Evolutionary conservation across 1,284 basidiomycete genomes (phyloP), one percentile per base, ranked within the genome.

Genomic region (Termitomyces sp.): DNA sequence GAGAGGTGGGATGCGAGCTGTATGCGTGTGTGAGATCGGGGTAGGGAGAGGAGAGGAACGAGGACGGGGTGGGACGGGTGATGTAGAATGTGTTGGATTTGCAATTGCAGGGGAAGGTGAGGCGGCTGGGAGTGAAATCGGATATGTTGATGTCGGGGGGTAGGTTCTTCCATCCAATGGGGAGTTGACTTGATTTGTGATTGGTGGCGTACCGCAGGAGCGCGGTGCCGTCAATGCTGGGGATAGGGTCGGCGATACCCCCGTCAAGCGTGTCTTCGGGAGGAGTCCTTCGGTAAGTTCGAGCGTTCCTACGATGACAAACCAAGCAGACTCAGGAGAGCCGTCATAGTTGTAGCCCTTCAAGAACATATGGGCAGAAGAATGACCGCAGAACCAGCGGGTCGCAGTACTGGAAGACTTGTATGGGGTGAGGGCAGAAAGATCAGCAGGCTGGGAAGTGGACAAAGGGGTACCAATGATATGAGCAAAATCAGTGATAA

Each of bases 81-180:
- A 71, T 63, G n/a, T 48, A 61, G 52, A 71, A 64, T 12, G 56
- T 56, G 24, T 69, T 60, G 5, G 61, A 30, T 17, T 60, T 60
- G 55, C 71, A 73, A 43, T 67, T 66, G 43, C 71, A 73, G 50
- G 65, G n/a, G n/a, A n/a, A n/a, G n/a, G n/a, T n/a, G n/a, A 63
- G 8, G 24, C 24, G 24, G 24, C 5, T 24, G 24, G 24, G 24
- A 24, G 24, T 24, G 24, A 24, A 24, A 5, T n/a, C n/a, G n/a
- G n/a, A n/a, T 24, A 24, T 24, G 3, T 24, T 24, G 24, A 24
- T 24, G 24, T 24, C 24, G 5, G 24, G 24, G 5, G 24, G 24
- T 24, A 24, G 24, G 24, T 24, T 24, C 24, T 5, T n/a, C n/a
- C n/a, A n/a, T n/a, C n/a, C n/a, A n/a, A n/a, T n/a, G n/a, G n/a